Percentiles rank a stretch among this genome's conserved stretches.
These are phyloP conservation scores for Pistacia integerrima DNA, from an alignment of 345 rosid species.

Conservation along the genomic window DNA sequence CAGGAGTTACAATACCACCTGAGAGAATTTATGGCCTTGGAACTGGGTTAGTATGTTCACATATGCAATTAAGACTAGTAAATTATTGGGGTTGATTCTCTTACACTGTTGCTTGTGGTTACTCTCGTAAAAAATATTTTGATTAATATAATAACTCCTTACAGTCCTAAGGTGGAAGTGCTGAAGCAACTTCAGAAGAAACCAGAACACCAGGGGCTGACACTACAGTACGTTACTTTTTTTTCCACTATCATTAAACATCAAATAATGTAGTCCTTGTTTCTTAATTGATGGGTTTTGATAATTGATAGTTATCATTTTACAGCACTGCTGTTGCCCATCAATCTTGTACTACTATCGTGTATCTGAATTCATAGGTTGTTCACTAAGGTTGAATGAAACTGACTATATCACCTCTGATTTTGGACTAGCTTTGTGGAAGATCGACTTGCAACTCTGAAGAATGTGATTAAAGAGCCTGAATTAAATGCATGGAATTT, in stretches of 20 bases:
- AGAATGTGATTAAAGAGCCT: slow-evolving; percentile 87
- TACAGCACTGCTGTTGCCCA: background rate
- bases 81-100: background rate
- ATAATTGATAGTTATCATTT: background rate
- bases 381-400: background rate
- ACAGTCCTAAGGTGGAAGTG: slow-evolving; percentile 81
- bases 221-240: slow-evolving; percentile 53
- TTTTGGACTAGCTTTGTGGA: slow-evolving; percentile 73
- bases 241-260: background rate
- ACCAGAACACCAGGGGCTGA: slow-evolving; percentile 79
- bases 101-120: background rate
- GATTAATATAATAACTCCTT: too few species aligned
- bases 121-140: background rate
- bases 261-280: background rate
- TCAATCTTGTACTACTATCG: background rate
- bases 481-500: slow-evolving; percentile 83
- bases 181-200: slow-evolving; percentile 75
- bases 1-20: slow-evolving; percentile 70
- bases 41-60: slow-evolving; percentile 61
- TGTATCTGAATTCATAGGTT: too few species aligned
- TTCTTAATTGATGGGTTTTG: background rate
- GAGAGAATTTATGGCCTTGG: slow-evolving; percentile 83
- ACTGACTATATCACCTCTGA: slow-evolving; percentile 10
- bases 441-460: slow-evolving; percentile 87
- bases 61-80: background rate